A percentile compares a stretch with the other conserved stretches of the same genome.
These are phyloP conservation scores for Colletotrichum sp. DNA, from an alignment of 2,329 filamentous ascomycete species.

Conservation along the genomic window DNA sequence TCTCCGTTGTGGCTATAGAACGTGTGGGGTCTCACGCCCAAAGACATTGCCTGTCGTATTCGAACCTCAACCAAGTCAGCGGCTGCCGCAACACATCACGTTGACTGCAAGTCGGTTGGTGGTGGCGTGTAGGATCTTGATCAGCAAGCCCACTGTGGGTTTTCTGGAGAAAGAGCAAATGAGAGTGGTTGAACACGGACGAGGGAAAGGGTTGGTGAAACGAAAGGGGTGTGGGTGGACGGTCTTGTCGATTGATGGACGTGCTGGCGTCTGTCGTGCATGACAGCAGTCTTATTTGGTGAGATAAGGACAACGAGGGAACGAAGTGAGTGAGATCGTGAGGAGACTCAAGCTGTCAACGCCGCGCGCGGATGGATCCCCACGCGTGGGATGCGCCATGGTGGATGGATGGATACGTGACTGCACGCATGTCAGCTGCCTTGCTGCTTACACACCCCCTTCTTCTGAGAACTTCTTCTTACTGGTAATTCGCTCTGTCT, in stretches of 20 bases:
- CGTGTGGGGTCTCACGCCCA: neutral
- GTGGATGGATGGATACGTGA: neutral
- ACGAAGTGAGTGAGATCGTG: neutral
- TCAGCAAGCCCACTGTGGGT: neutral
- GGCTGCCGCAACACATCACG: neutral
- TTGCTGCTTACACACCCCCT: conserved; percentile 9
- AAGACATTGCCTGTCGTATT: neutral
- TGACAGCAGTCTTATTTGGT: neutral
- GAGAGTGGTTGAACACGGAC: neutral
- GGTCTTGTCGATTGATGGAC: neutral
- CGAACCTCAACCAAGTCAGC: neutral
- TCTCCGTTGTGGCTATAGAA: neutral
- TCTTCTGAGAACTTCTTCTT: neutral
- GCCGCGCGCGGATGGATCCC: neutral
- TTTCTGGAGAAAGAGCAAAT: neutral
- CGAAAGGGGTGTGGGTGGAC: neutral
- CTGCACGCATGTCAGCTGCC: conserved; percentile 10
- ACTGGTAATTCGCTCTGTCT: neutral
- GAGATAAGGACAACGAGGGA: neutral
- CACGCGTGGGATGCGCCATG: neutral
- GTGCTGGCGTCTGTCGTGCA: neutral
- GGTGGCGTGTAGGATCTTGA: conserved; percentile 3
- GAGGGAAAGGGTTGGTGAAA: neutral
- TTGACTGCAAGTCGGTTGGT: neutral
- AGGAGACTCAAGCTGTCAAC: neutral